Evolutionary conservation across 176 grass and related monocot genomes (phyloP).

Genomic region (Bolboschoenus planiculmis): DNA sequence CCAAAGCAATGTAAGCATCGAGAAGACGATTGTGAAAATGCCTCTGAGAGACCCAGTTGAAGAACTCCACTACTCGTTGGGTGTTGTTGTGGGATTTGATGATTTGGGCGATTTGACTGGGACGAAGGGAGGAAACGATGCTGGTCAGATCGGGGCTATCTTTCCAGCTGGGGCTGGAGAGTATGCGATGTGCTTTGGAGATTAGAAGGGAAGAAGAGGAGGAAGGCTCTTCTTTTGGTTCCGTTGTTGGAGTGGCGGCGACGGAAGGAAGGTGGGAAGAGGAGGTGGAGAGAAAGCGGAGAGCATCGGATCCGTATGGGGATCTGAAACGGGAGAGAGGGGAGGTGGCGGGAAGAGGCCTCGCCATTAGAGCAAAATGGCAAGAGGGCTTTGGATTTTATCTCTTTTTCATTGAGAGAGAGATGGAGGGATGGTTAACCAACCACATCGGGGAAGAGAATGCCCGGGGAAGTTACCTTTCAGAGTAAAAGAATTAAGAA

Average conservation of each 20-base stretch:
- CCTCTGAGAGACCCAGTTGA: conserved; percentile 32
- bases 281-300: background rate
- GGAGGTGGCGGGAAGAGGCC: conserved; percentile 1
- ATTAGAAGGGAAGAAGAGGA: conserved; percentile 17
- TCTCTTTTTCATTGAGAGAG: background rate
- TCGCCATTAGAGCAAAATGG: conserved; percentile 18
- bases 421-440: background rate
- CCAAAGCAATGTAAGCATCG: conserved; percentile 18
- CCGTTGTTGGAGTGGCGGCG: background rate
- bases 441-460: background rate
- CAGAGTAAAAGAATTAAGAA: background rate
- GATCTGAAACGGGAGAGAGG: conserved; percentile 20
- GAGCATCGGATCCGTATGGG: background rate
- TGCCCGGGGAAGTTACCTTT: background rate
- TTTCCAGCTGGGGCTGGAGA: conserved; percentile 27
- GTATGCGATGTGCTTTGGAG: conserved; percentile 23
- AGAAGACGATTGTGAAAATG: conserved; percentile 26
- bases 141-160: conserved; percentile 25
- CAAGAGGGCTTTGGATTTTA: background rate
- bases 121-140: conserved; percentile 22
- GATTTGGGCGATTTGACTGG: conserved; percentile 24
- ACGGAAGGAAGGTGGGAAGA: background rate
- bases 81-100: conserved; percentile 27
- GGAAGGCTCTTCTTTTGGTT: background rate
- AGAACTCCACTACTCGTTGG: conserved; percentile 7